phyloP scores from a whole-genome alignment of 345 rosid species.

The Isatis tinctoria region DNA sequence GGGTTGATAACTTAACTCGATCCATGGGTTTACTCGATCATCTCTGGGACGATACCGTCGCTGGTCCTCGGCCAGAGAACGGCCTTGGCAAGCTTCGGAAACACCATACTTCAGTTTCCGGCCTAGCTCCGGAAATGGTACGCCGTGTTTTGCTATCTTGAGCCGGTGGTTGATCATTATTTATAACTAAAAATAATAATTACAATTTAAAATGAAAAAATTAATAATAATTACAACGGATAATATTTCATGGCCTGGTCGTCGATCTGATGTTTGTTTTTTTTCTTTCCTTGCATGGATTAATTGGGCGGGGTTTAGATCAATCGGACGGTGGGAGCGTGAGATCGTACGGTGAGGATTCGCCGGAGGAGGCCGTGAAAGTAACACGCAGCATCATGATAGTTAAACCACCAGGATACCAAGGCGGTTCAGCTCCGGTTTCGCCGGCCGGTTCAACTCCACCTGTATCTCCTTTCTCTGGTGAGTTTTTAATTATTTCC shows the following conservation, averaged over 20 bases:
- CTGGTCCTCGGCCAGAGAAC: constrained; percentile 88
- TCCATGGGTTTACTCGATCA: constrained; percentile 85
- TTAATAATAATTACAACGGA: neutral
- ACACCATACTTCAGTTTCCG: constrained; percentile 55
- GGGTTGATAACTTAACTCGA: neutral
- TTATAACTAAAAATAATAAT: neutral
- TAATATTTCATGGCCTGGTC: neutral
- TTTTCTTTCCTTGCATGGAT: neutral
- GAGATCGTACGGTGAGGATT: constrained; percentile 45
- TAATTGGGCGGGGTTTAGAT: constrained; percentile 38
- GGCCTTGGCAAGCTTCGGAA: constrained; percentile 97
- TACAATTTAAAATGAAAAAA: neutral
- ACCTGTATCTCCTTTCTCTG: constrained; percentile 75
- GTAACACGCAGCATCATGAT: constrained; percentile 89
- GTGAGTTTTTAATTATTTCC: constrained; percentile 36
- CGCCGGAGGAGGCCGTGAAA: constrained; percentile 40
- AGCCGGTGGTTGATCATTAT: neutral
- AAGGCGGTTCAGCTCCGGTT: constrained; percentile 63
- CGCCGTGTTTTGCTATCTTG: constrained; percentile 28
- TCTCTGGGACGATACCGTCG: constrained; percentile 97
- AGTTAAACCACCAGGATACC: constrained; percentile 82
- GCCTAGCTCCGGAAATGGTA: constrained; percentile 84
- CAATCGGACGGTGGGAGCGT: constrained; percentile 48
- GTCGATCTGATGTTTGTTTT: neutral
- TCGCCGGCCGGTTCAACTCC: constrained; percentile 91